Conservation (phyloP, 1,284 basidiomycete species). For the Rhodotorula sp. region DNA sequence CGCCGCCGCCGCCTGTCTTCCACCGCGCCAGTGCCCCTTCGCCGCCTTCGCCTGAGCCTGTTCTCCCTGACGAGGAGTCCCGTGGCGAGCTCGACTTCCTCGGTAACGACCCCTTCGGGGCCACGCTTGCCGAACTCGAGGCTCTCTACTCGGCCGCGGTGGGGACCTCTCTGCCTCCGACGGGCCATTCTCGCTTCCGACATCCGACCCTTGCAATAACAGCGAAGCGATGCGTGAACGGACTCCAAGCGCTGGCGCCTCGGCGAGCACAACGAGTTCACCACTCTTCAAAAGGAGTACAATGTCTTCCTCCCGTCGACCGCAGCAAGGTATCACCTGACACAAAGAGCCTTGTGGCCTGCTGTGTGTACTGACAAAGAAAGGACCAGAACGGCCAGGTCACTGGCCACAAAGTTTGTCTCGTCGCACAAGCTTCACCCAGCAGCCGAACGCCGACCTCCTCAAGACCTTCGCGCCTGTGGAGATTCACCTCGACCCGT, state of each 20-base stretch:
- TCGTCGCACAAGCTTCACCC: constrained; percentile 55
- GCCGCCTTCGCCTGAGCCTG: neutral
- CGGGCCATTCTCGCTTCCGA: neutral
- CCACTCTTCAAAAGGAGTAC: neutral
- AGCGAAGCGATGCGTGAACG: neutral
- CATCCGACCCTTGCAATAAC: neutral
- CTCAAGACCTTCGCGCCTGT: constrained; percentile 48
- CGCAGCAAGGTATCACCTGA: constrained; percentile 32
- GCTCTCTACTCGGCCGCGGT: neutral
- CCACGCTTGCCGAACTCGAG: neutral
- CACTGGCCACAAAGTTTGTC: constrained; percentile 49
- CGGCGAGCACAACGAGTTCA: constrained; percentile 1
- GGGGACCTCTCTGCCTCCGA: neutral
- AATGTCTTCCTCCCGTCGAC: neutral
- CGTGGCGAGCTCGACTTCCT: constrained; percentile 5
- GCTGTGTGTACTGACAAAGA: constrained; percentile 53
- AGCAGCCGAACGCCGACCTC: constrained; percentile 53
- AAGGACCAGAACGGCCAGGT: constrained; percentile 47
- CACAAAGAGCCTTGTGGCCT: constrained; percentile 38
- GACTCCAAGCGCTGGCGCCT: neutral
- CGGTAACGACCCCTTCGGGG: neutral
- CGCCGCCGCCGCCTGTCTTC: neutral
- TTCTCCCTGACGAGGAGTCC: neutral
- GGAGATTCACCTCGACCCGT: too few species aligned
- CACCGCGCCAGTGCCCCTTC: neutral